Base-by-base conservation (phyloP, 2,329 filamentous ascomycete genomes). In the Ceratocystis eucalypticola region DNA sequence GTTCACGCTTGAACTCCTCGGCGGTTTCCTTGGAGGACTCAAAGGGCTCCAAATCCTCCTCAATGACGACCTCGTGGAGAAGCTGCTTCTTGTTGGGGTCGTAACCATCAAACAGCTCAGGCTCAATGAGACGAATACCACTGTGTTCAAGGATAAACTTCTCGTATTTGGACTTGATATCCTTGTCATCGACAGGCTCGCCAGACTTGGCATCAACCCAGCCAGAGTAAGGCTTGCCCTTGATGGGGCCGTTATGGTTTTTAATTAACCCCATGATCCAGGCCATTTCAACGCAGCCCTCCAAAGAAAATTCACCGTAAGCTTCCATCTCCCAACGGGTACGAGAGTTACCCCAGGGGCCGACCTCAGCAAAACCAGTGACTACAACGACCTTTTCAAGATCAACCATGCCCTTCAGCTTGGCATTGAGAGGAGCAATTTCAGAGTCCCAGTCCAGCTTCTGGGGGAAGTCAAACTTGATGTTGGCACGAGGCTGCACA, bases 191-290 rank as follows among this genome's bases (percentile, higher is more conserved):
- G 33, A 99, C 91, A 6, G 94, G 94, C 68, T 97, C 93, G 55
- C 90, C 90, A 65, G 90, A 87, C 84, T 97, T 97, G 74, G 86
- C 82, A 73, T 99, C 94, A 68, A 99, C 90, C 91, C 90, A 99
- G 71, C 94, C 94, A 71, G 93, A 91, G 79, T 99, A 97, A 70
- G 88, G 88, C 79, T 96, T 88, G 75, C 94, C 94, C 80, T 99
- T 99, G 75, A 99, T 85, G 41, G 88, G 87, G 20, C 94, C 94
- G 72, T 97, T 97, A 80, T 96, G 90, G 77, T 99, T 96, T 82
- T 93, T 96, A 80, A 99, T 97, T 68, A 97, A 85, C 74, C 94
- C 94, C 93, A 97, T 99, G 76, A 99, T 91, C 94, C 94, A 99
- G 41, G 94, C 92, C 94, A 99, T 99, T 78, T 99, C 94, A 68